These are phyloP conservation scores for Corinectria fuckeliana DNA, from an alignment of 2,329 filamentous ascomycete genomes.

Conservation along the genomic window DNA sequence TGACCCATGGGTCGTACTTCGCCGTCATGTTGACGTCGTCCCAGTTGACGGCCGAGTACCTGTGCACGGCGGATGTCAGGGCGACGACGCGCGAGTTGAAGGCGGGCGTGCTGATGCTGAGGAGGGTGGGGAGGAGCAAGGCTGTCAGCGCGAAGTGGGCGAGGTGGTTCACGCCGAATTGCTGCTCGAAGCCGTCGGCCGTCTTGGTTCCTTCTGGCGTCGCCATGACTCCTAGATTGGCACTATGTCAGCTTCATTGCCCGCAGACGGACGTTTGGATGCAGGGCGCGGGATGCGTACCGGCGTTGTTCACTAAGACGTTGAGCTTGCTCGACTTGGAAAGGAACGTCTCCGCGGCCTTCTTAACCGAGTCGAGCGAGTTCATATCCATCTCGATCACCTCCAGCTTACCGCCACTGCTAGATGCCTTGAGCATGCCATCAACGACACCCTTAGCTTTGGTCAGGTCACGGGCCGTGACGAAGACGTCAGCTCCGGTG, in stretches of 20 bases:
- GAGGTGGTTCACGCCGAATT: slow-evolving; percentile 60
- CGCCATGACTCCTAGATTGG: slow-evolving; percentile 44
- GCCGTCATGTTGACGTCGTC: slow-evolving; percentile 49
- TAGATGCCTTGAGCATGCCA: slow-evolving; percentile 7
- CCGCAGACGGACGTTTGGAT: too few species aligned
- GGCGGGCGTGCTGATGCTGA: slow-evolving; percentile 44
- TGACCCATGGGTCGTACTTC: slow-evolving; percentile 41
- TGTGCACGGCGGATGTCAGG: slow-evolving; percentile 52
- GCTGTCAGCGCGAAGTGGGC: slow-evolving; percentile 53
- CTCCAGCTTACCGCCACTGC: slow-evolving; percentile 36
- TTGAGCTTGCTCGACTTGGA: slow-evolving; percentile 28
- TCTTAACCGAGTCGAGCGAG: slow-evolving; percentile 42
- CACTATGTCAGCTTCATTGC: neutral
- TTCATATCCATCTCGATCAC: slow-evolving; percentile 43
- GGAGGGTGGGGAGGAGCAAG: slow-evolving; percentile 51
- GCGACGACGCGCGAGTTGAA: slow-evolving; percentile 55
- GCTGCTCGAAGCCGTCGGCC: slow-evolving; percentile 54
- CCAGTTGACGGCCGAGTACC: slow-evolving; percentile 40
- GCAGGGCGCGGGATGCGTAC: slow-evolving; percentile 27
- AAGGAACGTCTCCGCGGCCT: slow-evolving; percentile 27
- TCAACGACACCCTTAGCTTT: slow-evolving; percentile 39
- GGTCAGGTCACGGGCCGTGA: slow-evolving; percentile 49
- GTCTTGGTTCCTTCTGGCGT: slow-evolving; percentile 43
- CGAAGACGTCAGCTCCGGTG: slow-evolving; percentile 52
- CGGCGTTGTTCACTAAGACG: slow-evolving; percentile 52